Conservation (phyloP, 2,329 filamentous ascomycete species). For the Fusarium metavorans region DNA sequence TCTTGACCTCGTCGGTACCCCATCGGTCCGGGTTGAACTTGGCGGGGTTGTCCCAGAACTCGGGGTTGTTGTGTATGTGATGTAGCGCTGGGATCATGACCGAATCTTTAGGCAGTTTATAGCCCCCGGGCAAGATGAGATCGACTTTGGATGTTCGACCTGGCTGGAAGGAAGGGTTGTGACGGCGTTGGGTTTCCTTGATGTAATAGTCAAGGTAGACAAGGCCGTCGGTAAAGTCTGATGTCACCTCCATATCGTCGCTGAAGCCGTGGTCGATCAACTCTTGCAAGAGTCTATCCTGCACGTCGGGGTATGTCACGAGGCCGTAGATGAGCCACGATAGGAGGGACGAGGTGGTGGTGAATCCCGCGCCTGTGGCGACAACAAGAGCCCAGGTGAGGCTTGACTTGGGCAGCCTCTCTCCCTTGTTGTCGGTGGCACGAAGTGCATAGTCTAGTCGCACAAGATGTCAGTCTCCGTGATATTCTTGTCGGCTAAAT, state of each 20-base stretch:
- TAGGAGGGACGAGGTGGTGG: constrained; percentile 68
- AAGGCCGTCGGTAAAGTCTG: constrained; percentile 61
- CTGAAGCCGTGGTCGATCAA: constrained; percentile 62
- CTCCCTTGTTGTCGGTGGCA: constrained; percentile 65
- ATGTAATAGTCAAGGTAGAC: constrained; percentile 67
- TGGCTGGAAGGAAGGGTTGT: constrained; percentile 72
- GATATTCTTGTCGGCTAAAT: not conserved
- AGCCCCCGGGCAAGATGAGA: constrained; percentile 69
- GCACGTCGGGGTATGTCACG: constrained; percentile 65
- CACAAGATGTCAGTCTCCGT: not conserved
- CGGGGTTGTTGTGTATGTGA: constrained; percentile 65
- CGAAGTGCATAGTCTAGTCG: constrained; percentile 62
- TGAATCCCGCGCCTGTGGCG: constrained; percentile 69
- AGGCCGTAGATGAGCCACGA: constrained; percentile 69
- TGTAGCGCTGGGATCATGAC: constrained; percentile 67
- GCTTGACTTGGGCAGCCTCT: constrained; percentile 59
- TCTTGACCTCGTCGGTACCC: constrained; percentile 66
- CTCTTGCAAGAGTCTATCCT: constrained; percentile 69
- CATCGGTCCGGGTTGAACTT: constrained; percentile 71
- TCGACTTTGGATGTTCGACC: constrained; percentile 68
- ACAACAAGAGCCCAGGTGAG: constrained; percentile 57
- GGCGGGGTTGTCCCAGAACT: constrained; percentile 68
- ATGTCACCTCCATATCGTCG: constrained; percentile 58
- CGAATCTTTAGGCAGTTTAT: constrained; percentile 63
- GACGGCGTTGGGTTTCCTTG: constrained; percentile 70